phyloP scores from a whole-genome alignment of 2,329 filamentous ascomycete species.

The Pestalotiopsis sp. region DNA sequence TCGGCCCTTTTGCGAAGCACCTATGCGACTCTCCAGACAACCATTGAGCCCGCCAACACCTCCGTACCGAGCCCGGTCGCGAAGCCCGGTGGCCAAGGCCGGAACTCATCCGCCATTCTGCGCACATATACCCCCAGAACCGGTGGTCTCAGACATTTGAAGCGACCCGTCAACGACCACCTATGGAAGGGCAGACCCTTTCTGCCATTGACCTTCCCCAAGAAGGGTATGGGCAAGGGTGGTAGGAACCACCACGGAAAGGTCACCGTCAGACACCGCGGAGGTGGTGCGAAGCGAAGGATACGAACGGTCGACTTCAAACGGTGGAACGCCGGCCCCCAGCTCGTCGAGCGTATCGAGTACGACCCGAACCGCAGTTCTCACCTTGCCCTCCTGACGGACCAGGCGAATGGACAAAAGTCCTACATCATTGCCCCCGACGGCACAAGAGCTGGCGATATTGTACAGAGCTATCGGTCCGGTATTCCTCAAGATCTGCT shows the following conservation, averaged over 20 bases:
- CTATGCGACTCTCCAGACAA: conserved; percentile 30
- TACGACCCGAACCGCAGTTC: conserved; percentile 93
- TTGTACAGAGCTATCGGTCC: conserved; percentile 86
- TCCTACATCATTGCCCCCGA: conserved; percentile 96
- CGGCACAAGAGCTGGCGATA: conserved; percentile 87
- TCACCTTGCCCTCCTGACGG: conserved; percentile 86
- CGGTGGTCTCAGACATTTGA: conserved; percentile 88
- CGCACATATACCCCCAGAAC: conserved; percentile 93
- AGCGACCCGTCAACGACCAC: conserved; percentile 92
- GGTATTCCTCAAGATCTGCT: conserved; percentile 88
- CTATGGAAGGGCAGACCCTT: conserved; percentile 92
- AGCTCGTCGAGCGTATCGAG: conserved; percentile 91
- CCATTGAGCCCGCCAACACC: conserved; percentile 16
- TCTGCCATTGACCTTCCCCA: conserved; percentile 82
- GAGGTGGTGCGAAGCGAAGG: conserved; percentile 88
- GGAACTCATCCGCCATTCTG: conserved; percentile 52
- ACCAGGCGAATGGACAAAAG: conserved; percentile 72
- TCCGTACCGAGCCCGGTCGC: conserved; percentile 21
- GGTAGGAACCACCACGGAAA: conserved; percentile 86
- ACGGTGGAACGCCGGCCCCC: conserved; percentile 76
- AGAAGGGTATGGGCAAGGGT: conserved; percentile 91
- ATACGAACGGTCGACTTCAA: conserved; percentile 92
- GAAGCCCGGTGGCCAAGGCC: conserved; percentile 18
- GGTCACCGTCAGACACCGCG: conserved; percentile 87
- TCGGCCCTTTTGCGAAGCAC: conserved; percentile 22